A percentile compares a stretch with the other conserved stretches of the same genome.
Conservation (phyloP, 768 basidiomycete species). For the Kwoniella bestiolae region DNA sequence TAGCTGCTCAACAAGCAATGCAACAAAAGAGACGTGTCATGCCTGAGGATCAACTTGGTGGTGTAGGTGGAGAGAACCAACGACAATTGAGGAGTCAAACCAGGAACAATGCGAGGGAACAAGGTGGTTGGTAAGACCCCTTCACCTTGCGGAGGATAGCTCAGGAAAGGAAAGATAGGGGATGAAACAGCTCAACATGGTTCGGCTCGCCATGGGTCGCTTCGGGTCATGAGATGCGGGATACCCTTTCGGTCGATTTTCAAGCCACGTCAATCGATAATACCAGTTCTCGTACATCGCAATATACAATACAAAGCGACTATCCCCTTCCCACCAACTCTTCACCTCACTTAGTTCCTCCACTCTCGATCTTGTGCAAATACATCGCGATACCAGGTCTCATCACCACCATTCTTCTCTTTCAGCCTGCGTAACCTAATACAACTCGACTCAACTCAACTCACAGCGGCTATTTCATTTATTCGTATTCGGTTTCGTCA, state of each 20-base stretch:
- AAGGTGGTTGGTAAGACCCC: constrained; percentile 24
- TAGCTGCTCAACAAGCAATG: constrained; percentile 12
- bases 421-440: not conserved
- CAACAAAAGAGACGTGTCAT: constrained; percentile 28
- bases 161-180: not conserved
- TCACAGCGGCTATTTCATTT: not conserved
- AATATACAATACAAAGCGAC: not conserved
- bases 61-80: constrained; percentile 37
- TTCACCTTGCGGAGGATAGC: not conserved
- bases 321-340: not conserved
- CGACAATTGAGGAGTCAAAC: constrained; percentile 50
- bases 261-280: not conserved
- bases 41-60: constrained; percentile 27
- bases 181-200: constrained; percentile 16
- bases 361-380: constrained; percentile 1
- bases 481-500: constrained; percentile 15
- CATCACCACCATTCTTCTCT: not conserved
- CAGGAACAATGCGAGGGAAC: constrained; percentile 37
- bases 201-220: constrained; percentile 20
- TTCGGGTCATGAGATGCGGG: not conserved
- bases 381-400: constrained; percentile 5
- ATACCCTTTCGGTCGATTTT: not conserved
- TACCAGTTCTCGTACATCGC: not conserved
- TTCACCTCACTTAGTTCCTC: not conserved
- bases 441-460: not conserved